Base-by-base conservation (phyloP, 306 rosid species). In the Fagus crenata region DNA sequence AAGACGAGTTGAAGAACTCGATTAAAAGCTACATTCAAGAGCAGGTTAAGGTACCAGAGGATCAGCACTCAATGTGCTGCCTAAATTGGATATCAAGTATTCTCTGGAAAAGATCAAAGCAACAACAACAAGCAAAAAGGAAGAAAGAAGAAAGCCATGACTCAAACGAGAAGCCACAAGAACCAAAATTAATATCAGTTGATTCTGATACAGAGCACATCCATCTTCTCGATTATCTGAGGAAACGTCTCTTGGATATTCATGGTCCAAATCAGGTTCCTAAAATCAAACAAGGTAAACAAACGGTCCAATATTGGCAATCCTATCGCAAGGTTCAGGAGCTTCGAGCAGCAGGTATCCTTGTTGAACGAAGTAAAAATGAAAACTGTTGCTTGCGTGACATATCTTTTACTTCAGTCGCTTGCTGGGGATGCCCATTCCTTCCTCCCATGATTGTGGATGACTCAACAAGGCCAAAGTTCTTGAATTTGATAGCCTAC, bases 401-500 rank as follows among this genome's bases (percentile, higher is more conserved):
- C 37, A 56, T 82, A 22, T 7, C 46, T 7, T 77, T 82, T 49
- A 4, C 1, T 40, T 0, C 2, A 7, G 8, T 42, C 0, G 46
- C 8, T 42, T 42, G 46, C 7, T 42, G 5, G 46, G 46, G 46
- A 42, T 42, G 0, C 46, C 46, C 5, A 5, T 42, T 7, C 1
- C 74, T 81, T 41, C 84, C 81, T 46, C 69, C 33, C 53, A 32
- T 72, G 14, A 67, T 49, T 0, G 58, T 77, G n/a, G 81, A 72
- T 2, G 85, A 82, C 55, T 64, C 74, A 7, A 65, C 41, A 15
- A 8, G 72, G 63, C 75, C 75, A 3, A 64, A 22, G 54, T 54
- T 82, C 14, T 12, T 51, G 31, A 82, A 82, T 56, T 43, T 77
- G 35, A 73, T 67, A 35, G 81, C 85, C 55, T 82, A 63, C 13